Base-by-base conservation (phyloP, 2,329 filamentous ascomycete species). In the Monilinia polystroma region DNA sequence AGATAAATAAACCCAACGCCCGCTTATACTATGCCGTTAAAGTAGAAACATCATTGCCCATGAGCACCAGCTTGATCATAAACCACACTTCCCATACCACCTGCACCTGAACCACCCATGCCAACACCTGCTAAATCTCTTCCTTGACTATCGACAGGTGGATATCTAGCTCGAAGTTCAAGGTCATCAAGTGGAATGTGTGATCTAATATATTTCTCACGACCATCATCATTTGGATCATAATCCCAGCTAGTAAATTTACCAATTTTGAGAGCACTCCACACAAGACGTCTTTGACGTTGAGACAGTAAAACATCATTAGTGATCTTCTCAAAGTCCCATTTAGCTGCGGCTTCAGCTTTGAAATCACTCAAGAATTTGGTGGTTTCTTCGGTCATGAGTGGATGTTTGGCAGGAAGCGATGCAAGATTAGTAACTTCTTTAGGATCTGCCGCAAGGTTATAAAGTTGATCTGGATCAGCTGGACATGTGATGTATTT, bases 401-500 rank as follows among this genome's bases (percentile, higher is more conserved):
- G 68, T 1, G 76, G 66, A 14, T 75, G 63, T 63, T 80, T 79
- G 16, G 72, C 64, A 0, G 79, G 76, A 49, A 80, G 79, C 14
- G 77, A 74, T 2, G 79, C 79, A 64, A 73, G 68, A 67, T 81
- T 78, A 1, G 80, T 73, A 35, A 73, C 59, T 70, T 76, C 74
- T 18, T 70, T 80, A 75, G 71, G 79, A 74, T 97, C 93, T 26
- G 81, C 78, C 55, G 83, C 81, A 8, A 97, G 82, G 78, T 97
- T 90, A 82, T 87, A 97, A 16, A 97, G 85, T 80, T 95, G 92
- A 41, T 91, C 88, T 43, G 90, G 88, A 75, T 97, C 93, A 29
- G 88, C 89, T 8, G 93, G 88, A 74, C 92, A 97, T 70, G 86
- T 92, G 70, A 95, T 87, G 78, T 93, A 97, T 82, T 97, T 97